phyloP scores from a whole-genome alignment of 2,329 filamentous ascomycete genomes.

The Cladosporium velox region DNA sequence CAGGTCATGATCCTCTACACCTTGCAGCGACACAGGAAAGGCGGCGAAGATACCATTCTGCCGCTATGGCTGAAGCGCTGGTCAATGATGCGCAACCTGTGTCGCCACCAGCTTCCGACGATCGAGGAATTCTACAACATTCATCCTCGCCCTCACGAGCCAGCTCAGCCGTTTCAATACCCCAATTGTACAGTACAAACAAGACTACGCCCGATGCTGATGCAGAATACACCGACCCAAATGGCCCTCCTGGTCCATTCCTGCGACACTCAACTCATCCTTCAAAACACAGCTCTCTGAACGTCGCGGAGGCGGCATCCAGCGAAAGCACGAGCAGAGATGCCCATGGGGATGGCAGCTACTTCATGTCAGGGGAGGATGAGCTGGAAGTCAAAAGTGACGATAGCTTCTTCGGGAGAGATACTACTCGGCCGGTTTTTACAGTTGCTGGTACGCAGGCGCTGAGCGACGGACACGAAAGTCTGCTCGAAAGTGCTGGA shows the following conservation, averaged over 20 bases:
- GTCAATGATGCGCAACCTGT: conserved; percentile 40
- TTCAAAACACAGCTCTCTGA: conserved; percentile 48
- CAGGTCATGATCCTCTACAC: conserved; percentile 26
- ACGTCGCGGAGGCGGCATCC: conserved; percentile 16
- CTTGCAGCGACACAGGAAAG: conserved; percentile 24
- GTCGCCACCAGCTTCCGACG: conserved; percentile 37
- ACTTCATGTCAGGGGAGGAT: not conserved
- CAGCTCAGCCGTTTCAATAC: conserved; percentile 21
- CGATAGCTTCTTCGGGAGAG: not conserved
- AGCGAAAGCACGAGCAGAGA: not conserved
- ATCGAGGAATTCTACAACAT: not conserved
- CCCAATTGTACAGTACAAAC: conserved; percentile 14
- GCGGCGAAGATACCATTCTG: conserved; percentile 43
- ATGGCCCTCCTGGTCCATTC: conserved; percentile 29
- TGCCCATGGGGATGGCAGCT: not conserved
- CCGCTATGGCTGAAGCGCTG: conserved; percentile 35
- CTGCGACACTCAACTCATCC: conserved; percentile 38
- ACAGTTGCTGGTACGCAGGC: not conserved
- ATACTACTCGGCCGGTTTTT: not conserved
- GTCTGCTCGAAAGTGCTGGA: no score
- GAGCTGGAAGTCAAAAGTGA: conserved; percentile 10
- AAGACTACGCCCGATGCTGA: conserved; percentile 26
- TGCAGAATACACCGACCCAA: conserved; percentile 33
- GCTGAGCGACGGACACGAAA: conserved; percentile 5
- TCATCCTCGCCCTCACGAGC: conserved; percentile 13